These are phyloP conservation scores for Beta vulgaris DNA, from an alignment of 148 eudicot genomes.

Conservation along the genomic window DNA sequence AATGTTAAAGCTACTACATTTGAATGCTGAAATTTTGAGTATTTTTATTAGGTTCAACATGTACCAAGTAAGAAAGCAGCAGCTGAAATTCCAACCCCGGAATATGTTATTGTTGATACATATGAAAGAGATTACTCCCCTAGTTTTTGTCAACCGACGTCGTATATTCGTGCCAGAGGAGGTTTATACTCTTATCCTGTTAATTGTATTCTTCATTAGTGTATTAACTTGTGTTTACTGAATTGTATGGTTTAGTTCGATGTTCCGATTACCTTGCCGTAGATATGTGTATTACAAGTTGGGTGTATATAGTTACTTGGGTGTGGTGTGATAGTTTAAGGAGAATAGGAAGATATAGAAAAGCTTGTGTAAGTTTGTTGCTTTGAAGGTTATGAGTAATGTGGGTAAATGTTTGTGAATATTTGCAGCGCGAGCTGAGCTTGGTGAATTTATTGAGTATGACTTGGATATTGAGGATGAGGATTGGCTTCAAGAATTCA, in stretches of 20 bases:
- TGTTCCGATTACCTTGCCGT: background rate
- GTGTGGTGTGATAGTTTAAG: background rate
- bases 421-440: conserved; percentile 78
- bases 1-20: background rate
- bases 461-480: conserved; percentile 96
- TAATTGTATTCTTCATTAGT: background rate
- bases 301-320: background rate
- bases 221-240: conserved; percentile 7
- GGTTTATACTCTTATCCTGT: conserved; percentile 40
- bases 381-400: background rate
- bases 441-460: conserved; percentile 95
- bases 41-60: conserved; percentile 54
- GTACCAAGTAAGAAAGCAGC: conserved; percentile 63
- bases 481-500: conserved; percentile 86
- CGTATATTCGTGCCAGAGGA: conserved; percentile 94
- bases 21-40: background rate
- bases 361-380: background rate
- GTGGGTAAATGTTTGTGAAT: conserved; percentile 11
- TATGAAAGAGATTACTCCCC: conserved; percentile 94
- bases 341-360: background rate
- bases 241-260: conserved; percentile 14
- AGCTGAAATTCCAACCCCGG: conserved; percentile 88
- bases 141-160: conserved; percentile 72
- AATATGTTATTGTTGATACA: conserved; percentile 78
- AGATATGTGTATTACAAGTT: background rate